Percentiles rank a stretch among this genome's conserved stretches.
Evolutionary conservation across 2,329 filamentous ascomycete species (phyloP).

Genomic region (Juglanconis sp.): DNA sequence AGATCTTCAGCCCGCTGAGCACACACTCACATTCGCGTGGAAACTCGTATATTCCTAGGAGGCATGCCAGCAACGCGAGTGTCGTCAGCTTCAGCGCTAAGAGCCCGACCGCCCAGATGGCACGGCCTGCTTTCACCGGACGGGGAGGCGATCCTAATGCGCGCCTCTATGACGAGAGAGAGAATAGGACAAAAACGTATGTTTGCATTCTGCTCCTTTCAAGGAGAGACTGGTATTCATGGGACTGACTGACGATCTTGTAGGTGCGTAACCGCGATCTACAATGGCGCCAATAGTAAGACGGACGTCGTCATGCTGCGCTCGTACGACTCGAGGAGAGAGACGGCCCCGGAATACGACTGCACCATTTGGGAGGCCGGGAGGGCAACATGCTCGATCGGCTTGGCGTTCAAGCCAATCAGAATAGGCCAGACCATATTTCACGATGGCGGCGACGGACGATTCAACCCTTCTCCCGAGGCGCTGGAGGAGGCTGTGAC

Average conservation of each 20-base stretch:
- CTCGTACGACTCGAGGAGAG: conserved; percentile 92
- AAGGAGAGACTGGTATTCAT: not conserved
- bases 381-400: conserved; percentile 86
- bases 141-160: conserved; percentile 81
- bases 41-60: conserved; percentile 43
- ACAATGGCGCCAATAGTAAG: conserved; percentile 73
- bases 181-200: conserved; percentile 86
- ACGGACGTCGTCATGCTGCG: conserved; percentile 72
- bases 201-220: conserved; percentile 30
- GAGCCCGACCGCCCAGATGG: conserved; percentile 55
- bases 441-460: conserved; percentile 86
- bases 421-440: conserved; percentile 91
- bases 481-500: conserved; percentile 85
- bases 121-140: conserved; percentile 49
- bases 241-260: conserved; percentile 16
- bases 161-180: conserved; percentile 79
- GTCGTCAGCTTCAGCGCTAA: conserved; percentile 75
- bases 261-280: conserved; percentile 86
- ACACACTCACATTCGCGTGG: conserved; percentile 34
- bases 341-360: conserved; percentile 85
- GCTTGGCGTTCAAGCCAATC: conserved; percentile 92
- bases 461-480: conserved; percentile 84
- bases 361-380: conserved; percentile 98
- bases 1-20: conserved; percentile 39
- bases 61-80: conserved; percentile 74